Evolutionary conservation across 129 eudicot genomes (phyloP), one percentile per base, ranked within the genome.

Genomic region (Tagetes erecta): DNA sequence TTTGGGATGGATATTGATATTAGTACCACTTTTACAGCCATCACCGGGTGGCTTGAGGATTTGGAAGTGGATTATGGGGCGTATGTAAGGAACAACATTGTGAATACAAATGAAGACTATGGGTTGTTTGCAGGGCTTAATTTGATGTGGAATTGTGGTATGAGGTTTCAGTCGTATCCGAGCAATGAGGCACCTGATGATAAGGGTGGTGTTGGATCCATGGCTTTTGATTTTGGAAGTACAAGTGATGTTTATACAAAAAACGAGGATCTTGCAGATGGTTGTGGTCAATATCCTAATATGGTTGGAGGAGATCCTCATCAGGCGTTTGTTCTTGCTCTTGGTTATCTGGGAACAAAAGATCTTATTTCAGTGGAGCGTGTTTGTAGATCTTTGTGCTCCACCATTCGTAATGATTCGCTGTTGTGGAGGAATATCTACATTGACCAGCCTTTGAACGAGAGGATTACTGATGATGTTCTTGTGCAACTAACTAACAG

Each of bases 21-120:
- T n/a, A 72, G 80, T 36, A 81, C 91, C 45, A 89, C 97, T 9
- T 59, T 92, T 64, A 89, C 96, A 0, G 96, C 92, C 42, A 80
- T 89, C 72, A 84, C 82, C 1, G 94, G 92, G n/a, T 85, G 84
- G 91, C 87, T 92, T 73, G 97, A 84, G 77, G 89, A 86, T 80
- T 73, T 87, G 57, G 86, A 87, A 66, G 84, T 76, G 74, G 94
- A 87, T 50, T 87, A 73, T 73, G 87, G 80, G 65, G 81, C 79
- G 1, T 84, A 56, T 55, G 83, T 83, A 37, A 71, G 80, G 75
- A 78, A 62, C 49, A 86, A 64, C 57, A 51, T 65, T 42, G 64
- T 71, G 52, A 58, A 65, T 13, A 10, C 78, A 35, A 74, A 81
- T 36, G 92, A 82, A 34, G 85, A 80, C 39, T 84, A 72, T 30